Percentiles rank a stretch among this genome's conserved stretches.
These are phyloP conservation scores for Eutrema yunnanense DNA, from an alignment of 345 rosid species.

Conservation along the genomic window DNA sequence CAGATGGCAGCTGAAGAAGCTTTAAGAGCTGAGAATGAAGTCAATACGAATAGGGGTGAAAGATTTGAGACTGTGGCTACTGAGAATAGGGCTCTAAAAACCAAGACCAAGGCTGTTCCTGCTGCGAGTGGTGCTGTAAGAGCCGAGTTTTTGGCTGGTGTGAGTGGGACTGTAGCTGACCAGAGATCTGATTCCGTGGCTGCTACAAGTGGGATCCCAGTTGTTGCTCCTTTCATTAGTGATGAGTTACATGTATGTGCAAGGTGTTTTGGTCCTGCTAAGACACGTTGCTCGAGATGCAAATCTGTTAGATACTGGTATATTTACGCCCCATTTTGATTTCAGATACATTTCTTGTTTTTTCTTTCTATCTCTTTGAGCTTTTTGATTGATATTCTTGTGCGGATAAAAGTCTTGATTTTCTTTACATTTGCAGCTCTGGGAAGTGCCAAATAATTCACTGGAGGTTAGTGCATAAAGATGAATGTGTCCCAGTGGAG, in stretches of 20 bases:
- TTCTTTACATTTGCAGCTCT: constrained; percentile 47
- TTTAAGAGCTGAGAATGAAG: constrained; percentile 39
- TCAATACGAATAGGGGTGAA: constrained; percentile 11
- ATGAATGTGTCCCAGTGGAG: constrained; percentile 54
- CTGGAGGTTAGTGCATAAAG: constrained; percentile 79
- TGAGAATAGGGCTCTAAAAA: constrained; percentile 14
- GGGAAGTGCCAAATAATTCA: constrained; percentile 93
- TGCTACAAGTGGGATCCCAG: constrained; percentile 36
- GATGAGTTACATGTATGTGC: constrained; percentile 64
- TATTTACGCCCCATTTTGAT: constrained; percentile 2
- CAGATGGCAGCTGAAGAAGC: constrained; percentile 82
- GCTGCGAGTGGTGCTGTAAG: neutral
- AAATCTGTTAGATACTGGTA: constrained; percentile 85
- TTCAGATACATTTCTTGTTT: neutral
- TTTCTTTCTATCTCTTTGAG: neutral
- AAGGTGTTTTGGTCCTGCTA: constrained; percentile 59
- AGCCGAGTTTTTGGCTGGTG: constrained; percentile 17
- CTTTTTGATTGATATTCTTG: neutral
- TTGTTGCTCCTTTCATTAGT: constrained; percentile 35
- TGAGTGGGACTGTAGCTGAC: neutral
- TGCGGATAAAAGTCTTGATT: neutral
- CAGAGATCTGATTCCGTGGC: constrained; percentile 26
- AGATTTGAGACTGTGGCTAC: constrained; percentile 16
- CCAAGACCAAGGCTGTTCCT: constrained; percentile 5
- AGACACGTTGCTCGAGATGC: constrained; percentile 89